Evolutionary conservation across 2,329 filamentous ascomycete genomes (phyloP), one percentile per base, ranked within the genome.

Genomic region (Penicillium sumatraense): DNA sequence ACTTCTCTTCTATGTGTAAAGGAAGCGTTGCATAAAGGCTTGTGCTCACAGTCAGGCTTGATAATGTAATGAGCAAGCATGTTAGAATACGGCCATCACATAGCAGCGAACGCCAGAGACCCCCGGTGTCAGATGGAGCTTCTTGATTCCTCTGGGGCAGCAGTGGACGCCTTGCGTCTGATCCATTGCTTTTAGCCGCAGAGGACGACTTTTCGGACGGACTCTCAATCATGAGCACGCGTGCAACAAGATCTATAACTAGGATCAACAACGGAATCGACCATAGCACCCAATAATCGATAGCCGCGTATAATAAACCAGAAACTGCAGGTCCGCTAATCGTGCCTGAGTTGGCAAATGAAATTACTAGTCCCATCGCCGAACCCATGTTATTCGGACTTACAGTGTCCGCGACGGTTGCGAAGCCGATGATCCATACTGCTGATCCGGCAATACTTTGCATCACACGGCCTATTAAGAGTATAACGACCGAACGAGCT

Each of bases 201-300:
- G 27, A 29, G 13, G 31, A 13, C 13, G 31, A 7, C 7, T 9
- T 46, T 40, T 21, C 10, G 16, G 20, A 24, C 21, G 42, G 51
- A 7, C 31, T 54, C 20, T 70, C 67, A 9, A 70, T 49, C 63
- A 71, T 68, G 3, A 69, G 2, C 0, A 68, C 5, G 16, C 68
- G 61, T 45, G 62, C 56, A 7, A 64, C 35, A n/a, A 69, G 51
- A 40, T 69, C 64, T 1, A 70, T 9, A 1, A 56, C 4, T 1
- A 72, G 52, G 3, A 68, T 18, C 0, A 29, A 48, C 2, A 68
- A 10, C 0, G 61, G 57, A n/a, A 57, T 45, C 2, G 40, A 44
- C 31, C 31, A 35, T 14, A 35, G 10, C 31, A 14, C 26, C 26
- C 26, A 27, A 10, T 27, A 27, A 6, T 10, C 26, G 26, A 27